Conservation (phyloP, 2,329 filamentous ascomycete species). For the Hypoxylon sp. region DNA sequence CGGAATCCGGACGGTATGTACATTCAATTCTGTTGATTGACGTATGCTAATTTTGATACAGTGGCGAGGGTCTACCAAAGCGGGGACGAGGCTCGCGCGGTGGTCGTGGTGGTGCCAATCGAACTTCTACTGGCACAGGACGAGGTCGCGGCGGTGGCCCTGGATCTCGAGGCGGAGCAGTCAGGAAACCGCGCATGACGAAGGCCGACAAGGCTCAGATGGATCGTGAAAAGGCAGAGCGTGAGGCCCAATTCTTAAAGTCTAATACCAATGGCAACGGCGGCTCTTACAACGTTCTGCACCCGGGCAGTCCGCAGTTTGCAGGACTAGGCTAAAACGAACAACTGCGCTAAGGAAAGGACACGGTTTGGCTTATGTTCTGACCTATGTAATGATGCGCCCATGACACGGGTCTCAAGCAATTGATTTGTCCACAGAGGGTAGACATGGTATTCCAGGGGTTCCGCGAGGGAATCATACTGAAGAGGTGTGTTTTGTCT, state of each 20-base stretch:
- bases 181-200: conserved; percentile 83
- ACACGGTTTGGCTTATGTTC: no score
- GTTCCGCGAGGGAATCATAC: conserved; percentile 1
- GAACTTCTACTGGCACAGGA: conserved; percentile 65
- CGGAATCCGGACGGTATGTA: conserved; percentile 60
- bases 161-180: conserved; percentile 73
- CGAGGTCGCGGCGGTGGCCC: conserved; percentile 49
- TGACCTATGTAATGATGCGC: conserved; percentile 23
- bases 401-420: conserved; percentile 1
- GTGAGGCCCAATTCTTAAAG: conserved; percentile 59
- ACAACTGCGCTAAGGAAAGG: no score
- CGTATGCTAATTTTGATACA: conserved; percentile 54
- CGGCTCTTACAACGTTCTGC: conserved; percentile 45
- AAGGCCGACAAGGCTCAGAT: conserved; percentile 85
- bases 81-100: conserved; percentile 64
- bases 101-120: conserved; percentile 62
- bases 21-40: not conserved
- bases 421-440: conserved; percentile 6
- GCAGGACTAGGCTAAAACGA: no score
- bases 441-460: conserved; percentile 9
- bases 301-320: conserved; percentile 47
- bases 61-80: conserved; percentile 77
- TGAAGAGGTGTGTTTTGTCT: conserved; percentile 14
- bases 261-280: conserved; percentile 36
- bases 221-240: conserved; percentile 81